Base-by-base conservation (phyloP, 805 yeast genomes). In the Pichia rugopelliculosa region DNA sequence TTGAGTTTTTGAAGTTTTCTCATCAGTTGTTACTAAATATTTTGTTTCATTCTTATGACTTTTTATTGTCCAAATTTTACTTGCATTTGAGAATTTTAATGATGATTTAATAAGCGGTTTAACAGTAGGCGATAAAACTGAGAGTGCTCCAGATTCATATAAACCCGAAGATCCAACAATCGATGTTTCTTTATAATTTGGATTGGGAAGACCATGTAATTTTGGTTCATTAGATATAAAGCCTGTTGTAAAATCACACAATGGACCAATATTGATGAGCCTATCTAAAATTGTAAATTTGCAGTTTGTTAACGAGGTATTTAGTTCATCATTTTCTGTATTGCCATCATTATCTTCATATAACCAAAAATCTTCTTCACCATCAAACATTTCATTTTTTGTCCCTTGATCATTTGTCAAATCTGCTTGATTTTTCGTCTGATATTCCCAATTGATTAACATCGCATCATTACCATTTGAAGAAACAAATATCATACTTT, bases 21-120 rank as follows among this genome's bases (percentile, higher is more conserved):
- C 76, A 59, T 84, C 90, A 0, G 95, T 84, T 0, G 95, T 84
- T 20, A 87, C 73, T 42, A 87, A 67, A 58, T 75, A 86, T 57
- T 79, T 79, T 27, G 71, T 70, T 42, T 67, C 65, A 2, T 62
- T 68, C 25, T 56, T 56, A 9, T 44, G 52, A 38, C 61, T 60
- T 50, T 69, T 65, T 25, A 87, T 63, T 38, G 85, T 84, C 95
- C 95, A 89, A 57, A 86, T 73, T 55, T 82, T 78, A 53, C 82
- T 78, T 30, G 84, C 82, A 59, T 80, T 84, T 20, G 83, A 82
- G 57, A 85, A 85, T 51, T 78, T 80, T 45, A 87, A 71, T 3
- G 89, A 80, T 2, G 87, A 77, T 44, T 77, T 75, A 9, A 88
- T 76, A 0, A 60, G 62, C 0, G 96, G 95, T 49, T 80, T 80